phyloP scores from a whole-genome alignment of 352 stramenopile species.

The Pythium phragmitis region DNA sequence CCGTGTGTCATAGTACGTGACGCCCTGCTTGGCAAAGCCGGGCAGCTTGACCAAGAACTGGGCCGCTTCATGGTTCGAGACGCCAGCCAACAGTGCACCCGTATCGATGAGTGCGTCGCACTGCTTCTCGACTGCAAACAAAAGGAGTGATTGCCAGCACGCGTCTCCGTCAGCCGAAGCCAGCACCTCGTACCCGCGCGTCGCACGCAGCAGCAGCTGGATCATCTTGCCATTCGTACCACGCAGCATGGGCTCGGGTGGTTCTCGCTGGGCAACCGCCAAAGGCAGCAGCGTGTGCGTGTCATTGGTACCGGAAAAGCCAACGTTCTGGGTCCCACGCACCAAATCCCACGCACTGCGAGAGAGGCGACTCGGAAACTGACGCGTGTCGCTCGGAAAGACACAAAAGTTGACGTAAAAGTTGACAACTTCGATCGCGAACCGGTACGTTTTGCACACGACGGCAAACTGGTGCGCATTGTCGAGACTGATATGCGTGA shows the following conservation, averaged over 20 bases:
- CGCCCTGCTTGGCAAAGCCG: conserved; percentile 33
- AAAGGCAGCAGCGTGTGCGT: conserved; percentile 77
- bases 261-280: conserved; percentile 63
- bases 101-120: conserved; percentile 83
- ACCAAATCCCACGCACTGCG: conserved; percentile 85
- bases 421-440: conserved; percentile 74
- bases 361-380: conserved; percentile 69
- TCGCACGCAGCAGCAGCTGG: conserved; percentile 53
- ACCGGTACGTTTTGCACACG: conserved; percentile 51
- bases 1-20: conserved; percentile 82
- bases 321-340: conserved; percentile 54
- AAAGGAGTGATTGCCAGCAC: conserved; percentile 48
- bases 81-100: conserved; percentile 74
- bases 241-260: conserved; percentile 43
- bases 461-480: conserved; percentile 64
- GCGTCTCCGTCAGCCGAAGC: not conserved
- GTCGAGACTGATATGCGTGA: conserved; percentile 69
- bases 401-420: conserved; percentile 85
- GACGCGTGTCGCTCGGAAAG: conserved; percentile 77
- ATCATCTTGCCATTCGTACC: conserved; percentile 89
- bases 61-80: conserved; percentile 50
- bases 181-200: conserved; percentile 37
- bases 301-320: conserved; percentile 91
- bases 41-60: conserved; percentile 39
- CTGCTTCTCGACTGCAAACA: conserved; percentile 35